phyloP scores from a whole-genome alignment of 1,139 yeast species.

The Candida albicans region DNA sequence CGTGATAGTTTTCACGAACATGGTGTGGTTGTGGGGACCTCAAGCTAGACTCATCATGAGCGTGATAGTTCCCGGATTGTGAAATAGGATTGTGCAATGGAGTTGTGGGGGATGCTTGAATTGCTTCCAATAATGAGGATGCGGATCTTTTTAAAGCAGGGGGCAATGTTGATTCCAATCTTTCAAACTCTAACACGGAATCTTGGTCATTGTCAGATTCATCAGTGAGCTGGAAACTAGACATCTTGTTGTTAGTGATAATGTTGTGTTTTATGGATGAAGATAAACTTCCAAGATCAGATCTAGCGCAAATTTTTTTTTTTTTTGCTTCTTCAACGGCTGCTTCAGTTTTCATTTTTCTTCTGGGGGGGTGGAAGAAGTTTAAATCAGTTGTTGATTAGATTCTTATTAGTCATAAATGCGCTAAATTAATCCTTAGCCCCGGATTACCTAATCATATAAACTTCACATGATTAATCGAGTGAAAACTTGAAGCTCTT shows the following conservation, averaged over 20 bases:
- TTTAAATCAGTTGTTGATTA: too few relatives aligned
- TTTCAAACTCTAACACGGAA: conserved; percentile 37
- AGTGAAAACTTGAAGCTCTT: too few relatives aligned
- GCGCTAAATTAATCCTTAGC: too few relatives aligned
- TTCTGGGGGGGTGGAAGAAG: background rate
- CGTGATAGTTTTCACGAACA: conserved; percentile 3
- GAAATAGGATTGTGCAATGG: conserved; percentile 6
- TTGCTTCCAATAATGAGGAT: conserved; percentile 39
- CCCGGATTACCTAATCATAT: too few relatives aligned
- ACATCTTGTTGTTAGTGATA: conserved; percentile 3
- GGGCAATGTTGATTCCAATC: conserved; percentile 48
- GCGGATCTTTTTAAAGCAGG: conserved; percentile 43
- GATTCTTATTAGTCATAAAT: too few relatives aligned
- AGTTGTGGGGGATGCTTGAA: conserved; percentile 17
- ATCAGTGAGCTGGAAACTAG: conserved; percentile 6
- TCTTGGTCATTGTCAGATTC: conserved; percentile 15
- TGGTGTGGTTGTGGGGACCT: conserved; percentile 15
- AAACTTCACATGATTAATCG: too few relatives aligned
- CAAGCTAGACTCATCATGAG: conserved; percentile 3
- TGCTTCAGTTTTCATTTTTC: background rate
- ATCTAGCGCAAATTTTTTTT: background rate
- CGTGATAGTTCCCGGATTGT: background rate
- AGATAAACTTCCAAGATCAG: too few relatives aligned
- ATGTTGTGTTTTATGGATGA: too few relatives aligned
- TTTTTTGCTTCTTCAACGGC: background rate